Conservation (phyloP, 2,329 filamentous ascomycete genomes). For the Ascochyta pisi region DNA sequence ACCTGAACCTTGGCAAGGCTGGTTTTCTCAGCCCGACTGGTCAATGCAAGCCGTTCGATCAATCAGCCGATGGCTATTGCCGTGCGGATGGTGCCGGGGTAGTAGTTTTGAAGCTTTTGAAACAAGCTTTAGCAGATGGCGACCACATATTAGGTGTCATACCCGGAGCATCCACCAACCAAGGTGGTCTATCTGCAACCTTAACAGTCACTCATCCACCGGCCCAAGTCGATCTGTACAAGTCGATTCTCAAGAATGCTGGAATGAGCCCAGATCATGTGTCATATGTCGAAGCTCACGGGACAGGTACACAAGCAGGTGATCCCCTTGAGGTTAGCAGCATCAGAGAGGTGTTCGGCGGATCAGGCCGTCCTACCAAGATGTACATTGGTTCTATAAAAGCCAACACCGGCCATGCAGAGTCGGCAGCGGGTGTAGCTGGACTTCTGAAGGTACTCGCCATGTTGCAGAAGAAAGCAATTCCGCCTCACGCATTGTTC, state of each 20-base stretch:
- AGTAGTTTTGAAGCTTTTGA: slow-evolving; percentile 58
- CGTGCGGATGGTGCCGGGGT: slow-evolving; percentile 57
- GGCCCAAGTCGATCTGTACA: slow-evolving; percentile 18
- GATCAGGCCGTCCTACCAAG: neutral
- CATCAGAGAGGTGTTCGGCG: slow-evolving; percentile 27
- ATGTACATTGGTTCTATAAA: slow-evolving; percentile 40
- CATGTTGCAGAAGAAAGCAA: slow-evolving; percentile 29
- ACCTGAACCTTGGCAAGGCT: slow-evolving; percentile 45
- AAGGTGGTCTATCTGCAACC: slow-evolving; percentile 18
- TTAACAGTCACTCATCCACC: slow-evolving; percentile 24
- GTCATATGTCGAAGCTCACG: slow-evolving; percentile 19
- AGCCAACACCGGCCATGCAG: slow-evolving; percentile 37
- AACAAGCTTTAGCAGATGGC: slow-evolving; percentile 58
- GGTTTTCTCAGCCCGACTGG: slow-evolving; percentile 55
- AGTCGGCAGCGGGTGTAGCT: slow-evolving; percentile 28
- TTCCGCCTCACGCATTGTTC: slow-evolving; percentile 30
- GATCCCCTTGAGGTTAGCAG: slow-evolving; percentile 22
- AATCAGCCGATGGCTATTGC: slow-evolving; percentile 60
- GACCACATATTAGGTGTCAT: slow-evolving; percentile 57
- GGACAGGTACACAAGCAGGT: slow-evolving; percentile 23
- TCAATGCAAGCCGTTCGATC: slow-evolving; percentile 52
- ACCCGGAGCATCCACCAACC: slow-evolving; percentile 18
- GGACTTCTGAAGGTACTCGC: slow-evolving; percentile 36
- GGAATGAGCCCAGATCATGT: slow-evolving; percentile 1
- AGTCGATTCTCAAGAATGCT: slow-evolving; percentile 7